These are phyloP conservation scores for Fusarium chaquense DNA, from an alignment of 2,329 filamentous ascomycete genomes.

Conservation along the genomic window DNA sequence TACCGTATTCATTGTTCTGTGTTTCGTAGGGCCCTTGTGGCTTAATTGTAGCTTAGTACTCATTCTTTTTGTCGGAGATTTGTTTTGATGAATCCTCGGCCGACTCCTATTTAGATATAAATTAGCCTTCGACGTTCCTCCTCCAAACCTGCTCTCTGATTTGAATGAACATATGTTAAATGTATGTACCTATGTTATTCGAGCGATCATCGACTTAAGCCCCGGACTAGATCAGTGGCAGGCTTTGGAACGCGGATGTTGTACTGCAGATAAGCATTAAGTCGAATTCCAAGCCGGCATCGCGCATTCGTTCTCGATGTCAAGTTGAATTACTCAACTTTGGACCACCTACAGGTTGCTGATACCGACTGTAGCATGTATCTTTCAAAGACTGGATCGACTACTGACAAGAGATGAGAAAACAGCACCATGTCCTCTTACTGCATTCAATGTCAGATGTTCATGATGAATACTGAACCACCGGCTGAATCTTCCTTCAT, in stretches of 20 bases:
- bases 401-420: not conserved
- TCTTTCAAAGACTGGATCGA: not conserved
- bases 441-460: not conserved
- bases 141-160: not conserved
- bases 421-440: not conserved
- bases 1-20: not conserved
- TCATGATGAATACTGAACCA: not conserved
- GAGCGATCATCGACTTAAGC: not conserved
- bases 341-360: not conserved
- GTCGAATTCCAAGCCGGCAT: slow-evolving; percentile 2
- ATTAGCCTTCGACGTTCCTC: not conserved
- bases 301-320: not conserved
- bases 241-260: not conserved
- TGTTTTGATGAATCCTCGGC: not conserved
- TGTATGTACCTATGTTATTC: not conserved
- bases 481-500: not conserved
- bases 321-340: not conserved
- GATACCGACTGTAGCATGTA: not conserved
- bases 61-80: no score
- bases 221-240: not conserved
- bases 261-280: not conserved
- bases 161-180: slow-evolving; percentile 1
- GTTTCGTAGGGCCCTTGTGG: no score
- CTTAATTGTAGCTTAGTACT: not conserved
- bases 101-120: not conserved